Percentiles rank a stretch among this genome's conserved stretches.
Evolutionary conservation across 2,329 filamentous ascomycete species (phyloP).

Genomic region (Aspergillus terreus): DNA sequence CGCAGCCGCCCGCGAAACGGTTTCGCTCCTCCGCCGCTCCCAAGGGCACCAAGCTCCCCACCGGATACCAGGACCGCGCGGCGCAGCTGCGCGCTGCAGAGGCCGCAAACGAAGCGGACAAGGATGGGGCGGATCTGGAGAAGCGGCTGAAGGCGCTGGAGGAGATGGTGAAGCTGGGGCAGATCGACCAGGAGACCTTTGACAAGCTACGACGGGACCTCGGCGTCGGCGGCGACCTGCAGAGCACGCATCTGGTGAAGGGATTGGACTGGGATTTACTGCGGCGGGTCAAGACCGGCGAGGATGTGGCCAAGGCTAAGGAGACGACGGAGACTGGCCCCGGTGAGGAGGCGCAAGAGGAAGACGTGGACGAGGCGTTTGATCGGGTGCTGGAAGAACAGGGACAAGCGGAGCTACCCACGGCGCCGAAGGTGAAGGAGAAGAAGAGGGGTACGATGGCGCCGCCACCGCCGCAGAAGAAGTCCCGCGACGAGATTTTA

Average conservation of each 20-base stretch:
- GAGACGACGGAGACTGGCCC: slow-evolving; percentile 12
- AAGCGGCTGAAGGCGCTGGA: slow-evolving; percentile 73
- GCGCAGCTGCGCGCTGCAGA: slow-evolving; percentile 59
- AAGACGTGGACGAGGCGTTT: slow-evolving; percentile 62
- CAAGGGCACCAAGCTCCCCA: slow-evolving; percentile 74
- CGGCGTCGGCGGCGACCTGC: slow-evolving; percentile 70
- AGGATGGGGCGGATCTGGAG: slow-evolving; percentile 46
- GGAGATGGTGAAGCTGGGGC: slow-evolving; percentile 73
- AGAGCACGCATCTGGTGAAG: slow-evolving; percentile 83
- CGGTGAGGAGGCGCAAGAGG: slow-evolving; percentile 28
- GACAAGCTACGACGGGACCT: slow-evolving; percentile 72
- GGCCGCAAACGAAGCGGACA: slow-evolving; percentile 26
- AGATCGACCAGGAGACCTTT: slow-evolving; percentile 78
- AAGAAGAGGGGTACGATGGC: slow-evolving; percentile 53
- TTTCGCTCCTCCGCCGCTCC: slow-evolving; percentile 72
- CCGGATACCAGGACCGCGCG: slow-evolving; percentile 81
- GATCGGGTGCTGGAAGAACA: slow-evolving; percentile 41
- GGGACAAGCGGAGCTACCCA: slow-evolving; percentile 22
- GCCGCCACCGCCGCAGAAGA: slow-evolving; percentile 41
- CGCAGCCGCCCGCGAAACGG: slow-evolving; percentile 62
- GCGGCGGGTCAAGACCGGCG: slow-evolving; percentile 41
- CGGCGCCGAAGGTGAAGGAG: slow-evolving; percentile 33
- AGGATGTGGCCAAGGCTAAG: slow-evolving; percentile 47
- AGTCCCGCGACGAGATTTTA: slow-evolving; percentile 57
- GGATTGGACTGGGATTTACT: slow-evolving; percentile 80